Percentiles rank a stretch among this genome's conserved stretches.
These are phyloP conservation scores for Ascochyta koolunga DNA, from an alignment of 2,329 filamentous ascomycete genomes.

Conservation along the genomic window DNA sequence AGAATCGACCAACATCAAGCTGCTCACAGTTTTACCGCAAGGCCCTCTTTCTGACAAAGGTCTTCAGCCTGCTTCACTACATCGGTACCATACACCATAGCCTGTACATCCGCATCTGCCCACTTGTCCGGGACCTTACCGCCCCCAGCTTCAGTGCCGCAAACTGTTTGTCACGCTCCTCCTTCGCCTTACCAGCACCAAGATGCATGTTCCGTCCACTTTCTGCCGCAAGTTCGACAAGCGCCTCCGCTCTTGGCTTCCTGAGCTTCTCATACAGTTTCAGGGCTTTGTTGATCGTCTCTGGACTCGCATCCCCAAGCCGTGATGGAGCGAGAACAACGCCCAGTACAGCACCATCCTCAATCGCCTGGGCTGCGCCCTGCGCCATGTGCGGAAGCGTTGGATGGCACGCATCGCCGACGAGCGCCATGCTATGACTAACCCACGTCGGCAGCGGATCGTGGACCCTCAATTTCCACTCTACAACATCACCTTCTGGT, in stretches of 20 bases:
- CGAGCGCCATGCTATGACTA: slow-evolving; percentile 57
- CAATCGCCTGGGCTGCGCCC: slow-evolving; percentile 69
- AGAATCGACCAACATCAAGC: background rate
- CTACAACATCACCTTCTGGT: slow-evolving; percentile 68
- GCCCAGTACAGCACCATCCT: slow-evolving; percentile 65
- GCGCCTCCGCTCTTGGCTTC: slow-evolving; percentile 61
- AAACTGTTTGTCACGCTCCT: slow-evolving; percentile 63
- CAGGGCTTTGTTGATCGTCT: slow-evolving; percentile 59
- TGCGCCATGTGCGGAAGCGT: slow-evolving; percentile 69
- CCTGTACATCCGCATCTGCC: slow-evolving; percentile 59
- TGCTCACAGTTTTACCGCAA: slow-evolving; percentile 17
- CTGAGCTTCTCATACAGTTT: slow-evolving; percentile 63
- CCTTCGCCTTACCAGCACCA: slow-evolving; percentile 64
- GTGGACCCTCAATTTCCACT: slow-evolving; percentile 70
- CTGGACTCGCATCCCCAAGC: slow-evolving; percentile 48
- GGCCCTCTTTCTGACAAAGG: slow-evolving; percentile 47
- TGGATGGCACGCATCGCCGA: slow-evolving; percentile 67
- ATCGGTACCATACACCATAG: slow-evolving; percentile 56
- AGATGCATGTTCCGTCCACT: slow-evolving; percentile 62
- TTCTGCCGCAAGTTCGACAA: slow-evolving; percentile 63
- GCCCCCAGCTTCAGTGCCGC: slow-evolving; percentile 52
- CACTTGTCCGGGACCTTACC: slow-evolving; percentile 58
- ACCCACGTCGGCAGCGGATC: slow-evolving; percentile 68
- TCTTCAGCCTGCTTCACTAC: slow-evolving; percentile 53
- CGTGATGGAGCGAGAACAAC: slow-evolving; percentile 59